Evolutionary conservation across 371 early-diverging fungal species (phyloP).

Genomic region (Mucor plumbeus): DNA sequence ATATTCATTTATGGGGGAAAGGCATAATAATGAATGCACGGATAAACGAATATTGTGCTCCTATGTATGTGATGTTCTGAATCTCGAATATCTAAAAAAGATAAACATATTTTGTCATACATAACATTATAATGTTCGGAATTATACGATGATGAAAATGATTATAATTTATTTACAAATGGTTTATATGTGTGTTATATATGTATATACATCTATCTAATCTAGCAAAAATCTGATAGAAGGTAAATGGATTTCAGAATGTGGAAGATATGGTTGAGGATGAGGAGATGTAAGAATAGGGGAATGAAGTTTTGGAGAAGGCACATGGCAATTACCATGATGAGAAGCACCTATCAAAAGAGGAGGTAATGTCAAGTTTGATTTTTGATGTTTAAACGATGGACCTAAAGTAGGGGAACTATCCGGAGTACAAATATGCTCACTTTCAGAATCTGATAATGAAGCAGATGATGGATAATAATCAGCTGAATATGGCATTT

Average conservation of each 20-base stretch:
- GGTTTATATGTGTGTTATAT: background rate
- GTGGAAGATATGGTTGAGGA: background rate
- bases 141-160: background rate
- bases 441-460: conserved; percentile 28
- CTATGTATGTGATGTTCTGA: background rate
- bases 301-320: background rate
- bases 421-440: conserved; percentile 22
- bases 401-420: conserved; percentile 21
- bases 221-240: conserved; percentile 21
- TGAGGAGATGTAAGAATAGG: conserved; percentile 6
- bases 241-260: conserved; percentile 15
- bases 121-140: background rate
- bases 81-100: background rate
- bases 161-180: conserved; percentile 7
- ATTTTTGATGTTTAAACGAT: conserved; percentile 5
- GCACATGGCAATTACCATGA: background rate
- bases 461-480: background rate
- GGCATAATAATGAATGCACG: background rate
- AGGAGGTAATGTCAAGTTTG: conserved; percentile 21
- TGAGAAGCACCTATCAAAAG: conserved; percentile 10
- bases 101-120: background rate
- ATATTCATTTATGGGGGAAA: background rate
- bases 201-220: conserved; percentile 2
- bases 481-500: background rate
- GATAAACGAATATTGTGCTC: background rate